These are phyloP conservation scores for Waltiozyma sp. DNA, from an alignment of 1,139 yeast species.

Conservation along the genomic window DNA sequence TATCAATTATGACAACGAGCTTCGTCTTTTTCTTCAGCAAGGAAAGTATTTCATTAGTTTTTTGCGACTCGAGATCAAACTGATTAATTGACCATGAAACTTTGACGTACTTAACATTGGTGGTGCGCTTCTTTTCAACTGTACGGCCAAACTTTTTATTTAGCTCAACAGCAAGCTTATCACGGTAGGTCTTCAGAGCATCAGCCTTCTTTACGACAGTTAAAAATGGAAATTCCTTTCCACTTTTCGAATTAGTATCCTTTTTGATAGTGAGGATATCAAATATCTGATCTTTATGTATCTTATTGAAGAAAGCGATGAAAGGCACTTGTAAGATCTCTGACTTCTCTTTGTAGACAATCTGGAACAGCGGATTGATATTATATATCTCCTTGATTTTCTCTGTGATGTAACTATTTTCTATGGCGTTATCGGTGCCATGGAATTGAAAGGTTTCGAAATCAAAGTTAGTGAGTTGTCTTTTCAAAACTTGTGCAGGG, in stretches of 20 bases:
- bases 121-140: conserved; percentile 20
- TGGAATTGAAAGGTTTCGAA: conserved; percentile 13
- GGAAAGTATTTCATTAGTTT: conserved; percentile 29
- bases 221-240: conserved; percentile 17
- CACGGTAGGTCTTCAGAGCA: conserved; percentile 29
- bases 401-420: conserved; percentile 13
- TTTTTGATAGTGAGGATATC: conserved; percentile 9
- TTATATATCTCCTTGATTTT: conserved; percentile 8
- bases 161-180: conserved; percentile 25
- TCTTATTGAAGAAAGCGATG: background rate
- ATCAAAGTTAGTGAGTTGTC: conserved; percentile 1
- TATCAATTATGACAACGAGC: conserved; percentile 27
- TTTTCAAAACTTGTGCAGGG: background rate
- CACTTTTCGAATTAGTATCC: background rate
- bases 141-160: conserved; percentile 21
- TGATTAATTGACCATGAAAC: conserved; percentile 34
- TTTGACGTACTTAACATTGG: conserved; percentile 26
- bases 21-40: conserved; percentile 28
- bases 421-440: conserved; percentile 6
- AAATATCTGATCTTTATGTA: conserved; percentile 8
- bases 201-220: conserved; percentile 23
- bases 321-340: conserved; percentile 5
- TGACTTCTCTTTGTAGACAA: conserved; percentile 6
- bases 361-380: conserved; percentile 7
- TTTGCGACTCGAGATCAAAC: conserved; percentile 32